Evolutionary conservation across 495 filamentous ascomycete genomes (phyloP).

Genomic region (Talaromyces stipitatus): DNA sequence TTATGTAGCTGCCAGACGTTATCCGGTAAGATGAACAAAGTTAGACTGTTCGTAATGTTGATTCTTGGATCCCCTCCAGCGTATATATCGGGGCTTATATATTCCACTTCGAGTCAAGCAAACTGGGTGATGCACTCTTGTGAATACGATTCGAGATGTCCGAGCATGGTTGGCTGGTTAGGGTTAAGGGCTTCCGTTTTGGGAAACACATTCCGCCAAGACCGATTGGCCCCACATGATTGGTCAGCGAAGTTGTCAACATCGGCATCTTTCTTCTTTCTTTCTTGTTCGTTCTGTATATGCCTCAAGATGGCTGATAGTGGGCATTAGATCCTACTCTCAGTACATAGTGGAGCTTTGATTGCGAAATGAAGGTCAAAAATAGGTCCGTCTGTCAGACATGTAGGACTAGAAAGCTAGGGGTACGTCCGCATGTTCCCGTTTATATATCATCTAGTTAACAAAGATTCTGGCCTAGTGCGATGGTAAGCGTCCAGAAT

Average conservation of each 20-base stretch:
- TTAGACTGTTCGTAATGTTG: neutral
- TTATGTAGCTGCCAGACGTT: too few species aligned
- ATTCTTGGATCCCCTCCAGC: neutral
- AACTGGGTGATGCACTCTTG: neutral
- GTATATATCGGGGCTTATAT: neutral
- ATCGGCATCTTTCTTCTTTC: neutral
- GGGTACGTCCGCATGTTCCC: constrained; percentile 5
- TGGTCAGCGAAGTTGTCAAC: neutral
- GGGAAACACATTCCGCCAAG: neutral
- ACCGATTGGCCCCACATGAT: neutral
- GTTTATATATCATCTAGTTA: neutral
- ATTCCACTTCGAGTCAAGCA: neutral
- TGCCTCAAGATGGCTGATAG: too few species aligned
- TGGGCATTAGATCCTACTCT: too few species aligned
- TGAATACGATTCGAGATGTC: neutral
- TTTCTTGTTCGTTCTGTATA: neutral
- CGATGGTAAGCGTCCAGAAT: constrained; percentile 17
- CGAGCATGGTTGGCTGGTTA: too few species aligned
- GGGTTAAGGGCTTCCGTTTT: neutral
- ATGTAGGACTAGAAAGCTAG: constrained; percentile 18
- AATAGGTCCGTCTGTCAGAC: constrained; percentile 15
- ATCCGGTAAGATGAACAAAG: too few species aligned
- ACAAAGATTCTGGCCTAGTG: constrained; percentile 8
- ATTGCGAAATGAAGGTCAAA: constrained; percentile 17
- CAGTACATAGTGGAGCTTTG: neutral